Percentiles rank a stretch among this genome's conserved stretches.
Conservation (phyloP, 2,329 filamentous ascomycete species). For the Xylaria sp. region DNA sequence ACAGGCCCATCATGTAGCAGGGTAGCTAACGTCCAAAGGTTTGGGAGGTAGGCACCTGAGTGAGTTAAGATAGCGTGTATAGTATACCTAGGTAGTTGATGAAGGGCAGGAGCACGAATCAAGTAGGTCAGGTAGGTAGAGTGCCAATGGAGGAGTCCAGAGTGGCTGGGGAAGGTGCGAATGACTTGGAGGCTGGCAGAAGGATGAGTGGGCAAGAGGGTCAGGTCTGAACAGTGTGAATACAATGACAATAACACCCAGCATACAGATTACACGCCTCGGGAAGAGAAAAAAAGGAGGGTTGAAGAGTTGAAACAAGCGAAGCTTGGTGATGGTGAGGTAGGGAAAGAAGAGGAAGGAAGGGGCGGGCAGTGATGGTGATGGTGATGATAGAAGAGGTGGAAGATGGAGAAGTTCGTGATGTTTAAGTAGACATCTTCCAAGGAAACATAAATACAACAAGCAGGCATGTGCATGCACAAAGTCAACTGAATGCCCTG, state of each 20-base stretch:
- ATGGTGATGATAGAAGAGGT: neutral
- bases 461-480: neutral
- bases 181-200: slow-evolving; percentile 2
- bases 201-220: slow-evolving; percentile 4
- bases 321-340: neutral
- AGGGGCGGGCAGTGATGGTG: neutral
- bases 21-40: neutral
- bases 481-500: neutral
- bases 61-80: neutral
- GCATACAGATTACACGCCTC: neutral
- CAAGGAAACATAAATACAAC: neutral
- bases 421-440: neutral
- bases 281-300: neutral
- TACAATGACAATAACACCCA: slow-evolving; percentile 8
- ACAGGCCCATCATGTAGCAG: slow-evolving; percentile 30
- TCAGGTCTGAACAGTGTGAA: neutral
- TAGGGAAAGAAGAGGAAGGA: neutral
- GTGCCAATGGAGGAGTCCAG: neutral
- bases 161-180: slow-evolving; percentile 1
- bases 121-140: neutral
- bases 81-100: neutral
- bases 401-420: neutral
- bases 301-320: neutral
- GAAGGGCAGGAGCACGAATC: neutral
- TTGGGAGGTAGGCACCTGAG: neutral